These are phyloP conservation scores for Neurospora discreta DNA, from an alignment of 495 filamentous ascomycete species.

Conservation along the genomic window DNA sequence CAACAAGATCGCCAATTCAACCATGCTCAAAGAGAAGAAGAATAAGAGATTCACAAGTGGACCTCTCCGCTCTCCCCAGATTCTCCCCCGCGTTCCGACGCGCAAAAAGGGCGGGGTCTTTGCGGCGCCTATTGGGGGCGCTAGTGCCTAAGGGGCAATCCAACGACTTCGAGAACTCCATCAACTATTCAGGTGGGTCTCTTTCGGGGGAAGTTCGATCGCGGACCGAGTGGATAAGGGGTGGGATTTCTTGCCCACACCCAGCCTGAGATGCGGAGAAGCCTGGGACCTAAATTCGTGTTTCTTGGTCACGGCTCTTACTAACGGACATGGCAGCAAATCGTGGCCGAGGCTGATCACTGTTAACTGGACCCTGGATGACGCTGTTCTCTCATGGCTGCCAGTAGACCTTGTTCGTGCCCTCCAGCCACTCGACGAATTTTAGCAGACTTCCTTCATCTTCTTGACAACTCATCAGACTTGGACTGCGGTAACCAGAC, in stretches of 20 bases:
- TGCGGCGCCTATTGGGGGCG: constrained; percentile 3
- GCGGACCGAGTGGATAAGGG: constrained; percentile 2
- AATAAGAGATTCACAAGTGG: not conserved
- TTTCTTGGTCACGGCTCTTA: constrained; percentile 8
- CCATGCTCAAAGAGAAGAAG: not conserved
- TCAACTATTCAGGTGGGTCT: constrained; percentile 1
- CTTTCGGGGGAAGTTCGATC: not conserved
- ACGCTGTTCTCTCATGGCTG: not conserved
- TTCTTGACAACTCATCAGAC: constrained; percentile 1
- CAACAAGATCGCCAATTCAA: not conserved
- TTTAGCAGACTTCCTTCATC: not conserved
- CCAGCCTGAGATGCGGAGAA: constrained; percentile 9
- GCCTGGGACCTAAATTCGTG: not conserved
- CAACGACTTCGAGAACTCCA: constrained; percentile 1
- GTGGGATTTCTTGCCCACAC: not conserved
- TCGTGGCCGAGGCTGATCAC: not conserved
- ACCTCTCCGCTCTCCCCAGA: not conserved
- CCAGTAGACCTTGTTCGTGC: not conserved
- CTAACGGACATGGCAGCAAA: constrained; percentile 2
- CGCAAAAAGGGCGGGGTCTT: constrained; percentile 3
- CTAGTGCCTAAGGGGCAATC: constrained; percentile 1
- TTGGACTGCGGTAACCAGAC: not conserved
- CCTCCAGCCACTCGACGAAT: not conserved
- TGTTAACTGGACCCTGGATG: not conserved
- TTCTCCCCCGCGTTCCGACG: not conserved